These are phyloP conservation scores for Clavulina sp. DNA, from an alignment of 768 basidiomycete genomes.

Conservation along the genomic window DNA sequence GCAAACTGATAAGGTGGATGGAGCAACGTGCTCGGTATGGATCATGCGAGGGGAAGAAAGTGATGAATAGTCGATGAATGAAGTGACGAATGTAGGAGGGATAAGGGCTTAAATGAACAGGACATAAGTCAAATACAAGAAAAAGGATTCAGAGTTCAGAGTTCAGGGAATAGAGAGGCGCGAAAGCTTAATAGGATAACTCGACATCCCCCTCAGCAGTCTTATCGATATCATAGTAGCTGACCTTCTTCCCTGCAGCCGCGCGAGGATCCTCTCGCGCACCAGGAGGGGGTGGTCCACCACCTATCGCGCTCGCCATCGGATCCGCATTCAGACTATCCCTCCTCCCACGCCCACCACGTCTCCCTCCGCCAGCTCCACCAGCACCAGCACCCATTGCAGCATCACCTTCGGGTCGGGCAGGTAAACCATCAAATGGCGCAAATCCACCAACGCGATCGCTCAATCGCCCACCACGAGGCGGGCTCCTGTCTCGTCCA, in stretches of 20 bases:
- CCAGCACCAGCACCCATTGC: conserved; percentile 32
- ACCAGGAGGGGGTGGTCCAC: conserved; percentile 62
- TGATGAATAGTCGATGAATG: too few species aligned
- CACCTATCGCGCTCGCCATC: conserved; percentile 21
- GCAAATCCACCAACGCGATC: conserved; percentile 70
- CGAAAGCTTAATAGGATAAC: conserved; percentile 18
- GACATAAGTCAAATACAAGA: too few species aligned
- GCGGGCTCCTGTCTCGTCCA: conserved; percentile 3
- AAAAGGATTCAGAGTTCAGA: too few species aligned
- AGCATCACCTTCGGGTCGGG: conserved; percentile 42
- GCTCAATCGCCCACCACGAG: conserved; percentile 36
- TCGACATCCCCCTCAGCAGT: conserved; percentile 65
- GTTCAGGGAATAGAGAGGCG: neutral
- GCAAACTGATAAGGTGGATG: too few species aligned
- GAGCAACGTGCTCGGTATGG: too few species aligned
- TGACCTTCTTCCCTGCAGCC: conserved; percentile 71
- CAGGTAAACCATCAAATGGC: conserved; percentile 55
- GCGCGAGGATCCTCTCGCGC: conserved; percentile 88
- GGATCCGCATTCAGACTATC: conserved; percentile 13
- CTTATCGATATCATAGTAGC: conserved; percentile 91
- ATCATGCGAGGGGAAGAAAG: too few species aligned
- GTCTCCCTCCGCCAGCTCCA: conserved; percentile 1
- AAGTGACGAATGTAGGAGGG: too few species aligned
- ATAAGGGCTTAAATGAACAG: too few species aligned
- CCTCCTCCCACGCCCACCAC: conserved; percentile 4